Conservation (phyloP, 2,329 filamentous ascomycete genomes). For the Dactylonectria estremocensis region DNA sequence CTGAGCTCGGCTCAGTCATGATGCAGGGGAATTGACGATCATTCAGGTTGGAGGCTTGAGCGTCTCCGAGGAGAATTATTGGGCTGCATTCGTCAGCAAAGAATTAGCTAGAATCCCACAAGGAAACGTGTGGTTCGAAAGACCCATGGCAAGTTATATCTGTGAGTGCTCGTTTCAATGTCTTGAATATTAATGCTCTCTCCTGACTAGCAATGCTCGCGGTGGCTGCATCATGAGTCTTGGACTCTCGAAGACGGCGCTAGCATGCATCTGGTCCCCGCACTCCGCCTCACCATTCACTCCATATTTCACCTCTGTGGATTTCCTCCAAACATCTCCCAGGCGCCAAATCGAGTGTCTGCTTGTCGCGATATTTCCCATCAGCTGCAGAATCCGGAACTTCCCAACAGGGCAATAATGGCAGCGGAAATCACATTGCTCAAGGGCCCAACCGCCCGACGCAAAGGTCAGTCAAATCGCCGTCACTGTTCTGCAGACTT, state of each 20-base stretch:
- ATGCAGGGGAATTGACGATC: too few relatives aligned
- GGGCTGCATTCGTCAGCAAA: too few relatives aligned
- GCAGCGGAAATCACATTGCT: background rate
- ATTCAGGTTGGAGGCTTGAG: too few relatives aligned
- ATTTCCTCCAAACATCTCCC: background rate
- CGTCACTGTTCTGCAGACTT: background rate
- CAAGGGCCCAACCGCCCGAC: constrained; percentile 38
- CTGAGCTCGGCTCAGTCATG: too few relatives aligned
- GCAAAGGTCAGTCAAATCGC: constrained; percentile 37
- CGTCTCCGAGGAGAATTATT: too few relatives aligned
- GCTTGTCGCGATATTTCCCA: background rate
- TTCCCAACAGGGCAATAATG: constrained; percentile 33
- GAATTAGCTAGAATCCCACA: too few relatives aligned
- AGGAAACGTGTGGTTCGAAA: too few relatives aligned
- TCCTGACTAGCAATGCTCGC: background rate
- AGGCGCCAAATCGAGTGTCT: background rate
- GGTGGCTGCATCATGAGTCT: background rate
- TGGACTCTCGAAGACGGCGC: background rate
- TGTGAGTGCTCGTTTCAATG: too few relatives aligned
- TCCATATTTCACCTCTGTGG: background rate
- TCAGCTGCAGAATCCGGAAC: background rate
- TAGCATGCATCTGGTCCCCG: background rate
- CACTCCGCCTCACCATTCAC: background rate
- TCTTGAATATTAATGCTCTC: background rate
- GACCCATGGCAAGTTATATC: too few relatives aligned